phyloP scores from a whole-genome alignment of 306 rosid genomes.

The Vicia villosa region DNA sequence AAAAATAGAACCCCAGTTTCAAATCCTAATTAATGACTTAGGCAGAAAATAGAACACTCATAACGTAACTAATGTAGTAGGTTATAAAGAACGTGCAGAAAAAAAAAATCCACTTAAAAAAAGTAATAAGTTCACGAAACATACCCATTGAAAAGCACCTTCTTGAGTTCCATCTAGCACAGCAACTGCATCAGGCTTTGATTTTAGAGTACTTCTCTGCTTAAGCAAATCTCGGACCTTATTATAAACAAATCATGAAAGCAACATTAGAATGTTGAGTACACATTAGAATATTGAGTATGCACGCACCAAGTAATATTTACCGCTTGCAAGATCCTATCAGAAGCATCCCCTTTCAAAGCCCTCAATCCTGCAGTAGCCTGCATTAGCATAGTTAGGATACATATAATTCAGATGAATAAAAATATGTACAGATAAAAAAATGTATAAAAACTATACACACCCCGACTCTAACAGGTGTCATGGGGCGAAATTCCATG shows the following conservation, averaged over 20 bases:
- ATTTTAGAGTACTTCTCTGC: constrained; percentile 62
- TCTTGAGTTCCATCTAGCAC: constrained; percentile 92
- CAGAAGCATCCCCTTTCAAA: constrained; percentile 69
- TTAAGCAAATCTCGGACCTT: constrained; percentile 80
- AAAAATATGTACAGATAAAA: not conserved
- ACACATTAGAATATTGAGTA: not conserved
- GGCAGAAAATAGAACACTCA: not conserved
- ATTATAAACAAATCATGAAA: constrained; percentile 10
- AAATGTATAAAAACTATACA: constrained; percentile 21
- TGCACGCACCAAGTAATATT: constrained; percentile 16
- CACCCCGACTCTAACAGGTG: constrained; percentile 93
- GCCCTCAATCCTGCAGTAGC: constrained; percentile 95
- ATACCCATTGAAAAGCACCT: constrained; percentile 94
- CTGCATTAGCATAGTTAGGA: constrained; percentile 43
- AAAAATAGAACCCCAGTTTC: not conserved
- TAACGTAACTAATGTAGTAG: not conserved
- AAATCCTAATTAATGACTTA: not conserved
- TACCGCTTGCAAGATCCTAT: constrained; percentile 84
- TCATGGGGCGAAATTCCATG: constrained; percentile 53
- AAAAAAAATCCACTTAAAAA: no score
- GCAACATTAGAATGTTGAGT: constrained; percentile 1
- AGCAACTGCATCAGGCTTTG: constrained; percentile 53
- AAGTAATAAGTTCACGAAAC: constrained; percentile 25
- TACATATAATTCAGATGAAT: constrained; percentile 1
- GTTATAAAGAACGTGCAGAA: not conserved